Base-by-base conservation (phyloP, 2,329 filamentous ascomycete genomes). In the Fusarium multiceps region DNA sequence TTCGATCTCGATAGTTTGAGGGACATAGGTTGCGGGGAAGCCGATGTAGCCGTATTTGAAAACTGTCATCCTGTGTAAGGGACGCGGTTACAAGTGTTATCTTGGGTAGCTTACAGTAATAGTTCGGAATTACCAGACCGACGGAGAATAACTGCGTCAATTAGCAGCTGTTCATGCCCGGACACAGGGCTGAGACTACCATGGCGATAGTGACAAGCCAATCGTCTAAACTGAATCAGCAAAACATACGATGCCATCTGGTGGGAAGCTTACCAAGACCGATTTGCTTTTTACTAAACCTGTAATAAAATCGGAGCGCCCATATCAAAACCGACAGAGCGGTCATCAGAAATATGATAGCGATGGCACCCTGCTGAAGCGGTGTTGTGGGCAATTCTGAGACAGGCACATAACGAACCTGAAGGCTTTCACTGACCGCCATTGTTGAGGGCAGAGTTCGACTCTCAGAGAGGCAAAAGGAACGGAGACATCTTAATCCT, bases 31-130 rank as follows among this genome's bases (percentile, higher is more conserved):
- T 2, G 57, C 69, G 4, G 25, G 42, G 25, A 73, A 72, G 20
- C 71, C 71, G 21, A 59, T 43, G 37, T 61, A 73, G n/a, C 73
- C 57, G 16, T 73, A 72, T 21, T 60, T 64, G 16, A 73, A 46
- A 43, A 62, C 71, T 72, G 9, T 11, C 16, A 14, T 34, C 0
- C 2, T 37, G 6, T 7, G 21, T 48, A 6, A 59, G 51, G 20
- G 1, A 6, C 1, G 1, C 2, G 5, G 20, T 9, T 14, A 12
- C 7, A 1, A 6, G 7, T 6, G 4, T 8, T 2, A 13, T 7
- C 10, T 4, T 13, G 7, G 2, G 9, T 3, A 3, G 18, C 70
- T 51, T 50, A 66, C 65, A 73, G 20, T 71, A 60, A 28, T 73
- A 73, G 11, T 69, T 63, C 11, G 68, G 68, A 28, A 54, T 58